A percentile compares a stretch with the other conserved stretches of the same genome.
These are phyloP conservation scores for Pichia occidentalis DNA, from an alignment of 805 yeast species.

Conservation along the genomic window DNA sequence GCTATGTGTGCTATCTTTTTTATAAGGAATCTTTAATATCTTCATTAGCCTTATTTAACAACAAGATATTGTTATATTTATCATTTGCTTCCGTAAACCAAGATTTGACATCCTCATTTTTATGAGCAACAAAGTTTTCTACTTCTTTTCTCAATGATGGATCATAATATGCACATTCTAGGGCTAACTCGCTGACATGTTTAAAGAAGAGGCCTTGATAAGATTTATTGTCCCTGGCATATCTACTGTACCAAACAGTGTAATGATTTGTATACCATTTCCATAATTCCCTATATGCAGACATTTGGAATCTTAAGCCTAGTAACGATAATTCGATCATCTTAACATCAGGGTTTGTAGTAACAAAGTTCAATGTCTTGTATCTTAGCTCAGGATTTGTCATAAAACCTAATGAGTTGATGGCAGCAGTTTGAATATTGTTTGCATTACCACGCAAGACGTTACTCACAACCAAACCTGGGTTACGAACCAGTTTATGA, in stretches of 20 bases:
- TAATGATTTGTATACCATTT: conserved; percentile 51
- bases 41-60: conserved; percentile 22
- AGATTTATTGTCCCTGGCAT: conserved; percentile 36
- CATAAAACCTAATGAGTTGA: conserved; percentile 49
- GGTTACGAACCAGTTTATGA: conserved; percentile 44
- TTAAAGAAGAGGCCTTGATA: conserved; percentile 37
- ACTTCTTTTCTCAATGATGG: conserved; percentile 15
- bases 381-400: conserved; percentile 38
- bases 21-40: conserved; percentile 13
- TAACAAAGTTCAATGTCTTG: conserved; percentile 51
- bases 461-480: conserved; percentile 38
- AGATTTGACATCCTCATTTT: conserved; percentile 19
- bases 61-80: conserved; percentile 22
- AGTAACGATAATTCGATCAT: conserved; percentile 52
- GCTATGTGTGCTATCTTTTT: too few species aligned
- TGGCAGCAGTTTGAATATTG: conserved; percentile 50
- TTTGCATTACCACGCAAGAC: conserved; percentile 21
- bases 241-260: conserved; percentile 44
- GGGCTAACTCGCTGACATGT: conserved; percentile 36
- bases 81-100: conserved; percentile 18
- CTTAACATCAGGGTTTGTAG: conserved; percentile 48
- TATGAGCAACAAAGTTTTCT: conserved; percentile 19
- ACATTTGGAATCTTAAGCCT: conserved; percentile 41
- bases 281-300: conserved; percentile 35
- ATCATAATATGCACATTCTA: conserved; percentile 27